Evolutionary conservation across 2,329 filamentous ascomycete genomes (phyloP).

Genomic region (Blastomyces parvus): DNA sequence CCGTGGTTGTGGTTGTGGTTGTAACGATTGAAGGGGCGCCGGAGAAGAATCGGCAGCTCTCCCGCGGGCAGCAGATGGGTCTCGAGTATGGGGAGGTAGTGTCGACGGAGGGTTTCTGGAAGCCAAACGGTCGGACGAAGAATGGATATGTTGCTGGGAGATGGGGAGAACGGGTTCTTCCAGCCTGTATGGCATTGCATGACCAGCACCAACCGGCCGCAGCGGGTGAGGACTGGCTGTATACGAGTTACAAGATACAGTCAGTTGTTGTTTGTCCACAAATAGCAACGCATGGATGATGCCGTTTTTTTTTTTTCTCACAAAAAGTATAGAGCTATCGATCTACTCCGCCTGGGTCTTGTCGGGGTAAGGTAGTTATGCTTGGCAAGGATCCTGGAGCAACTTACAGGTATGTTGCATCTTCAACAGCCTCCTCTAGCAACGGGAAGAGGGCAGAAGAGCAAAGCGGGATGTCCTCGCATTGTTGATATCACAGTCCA

Average conservation of each 20-base stretch:
- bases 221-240: conserved; percentile 31
- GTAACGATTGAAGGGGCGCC: conserved; percentile 28
- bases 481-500: conserved; percentile 2
- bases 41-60: conserved; percentile 30
- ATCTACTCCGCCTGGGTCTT: background rate
- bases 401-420: conserved; percentile 15
- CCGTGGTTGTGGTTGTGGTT: conserved; percentile 27
- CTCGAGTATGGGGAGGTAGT: conserved; percentile 36
- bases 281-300: conserved; percentile 11
- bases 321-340: background rate
- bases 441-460: background rate
- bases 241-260: conserved; percentile 5
- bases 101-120: conserved; percentile 31
- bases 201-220: conserved; percentile 31
- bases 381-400: conserved; percentile 5
- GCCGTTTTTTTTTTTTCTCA: too few species aligned
- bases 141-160: conserved; percentile 32
- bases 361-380: background rate
- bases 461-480: conserved; percentile 1
- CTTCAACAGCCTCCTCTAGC: conserved; percentile 9
- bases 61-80: conserved; percentile 37
- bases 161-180: conserved; percentile 31
- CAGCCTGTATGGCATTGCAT: conserved; percentile 34
- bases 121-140: conserved; percentile 30
- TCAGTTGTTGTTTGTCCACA: conserved; percentile 8